A percentile compares a stretch with the other conserved stretches of the same genome.
Evolutionary conservation across 805 yeast species (phyloP).

Genomic region (Torulaspora maleeae): DNA sequence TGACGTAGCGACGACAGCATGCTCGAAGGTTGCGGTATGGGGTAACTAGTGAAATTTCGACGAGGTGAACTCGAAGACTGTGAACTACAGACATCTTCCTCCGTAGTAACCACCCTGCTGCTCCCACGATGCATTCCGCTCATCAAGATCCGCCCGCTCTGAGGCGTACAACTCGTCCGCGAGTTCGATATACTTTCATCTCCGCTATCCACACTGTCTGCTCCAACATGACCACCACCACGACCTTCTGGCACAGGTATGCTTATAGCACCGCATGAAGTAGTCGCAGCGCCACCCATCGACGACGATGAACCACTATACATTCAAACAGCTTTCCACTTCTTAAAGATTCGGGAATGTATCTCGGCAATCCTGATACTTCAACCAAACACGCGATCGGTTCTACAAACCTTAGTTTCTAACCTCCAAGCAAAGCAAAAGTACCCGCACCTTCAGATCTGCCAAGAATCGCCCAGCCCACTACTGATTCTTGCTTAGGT

Average conservation of each 20-base stretch:
- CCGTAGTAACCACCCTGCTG: slow-evolving; percentile 13
- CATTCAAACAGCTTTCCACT: not conserved
- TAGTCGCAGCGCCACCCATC: not conserved
- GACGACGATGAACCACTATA: slow-evolving; percentile 1
- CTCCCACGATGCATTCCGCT: not conserved
- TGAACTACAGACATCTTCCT: slow-evolving; percentile 22
- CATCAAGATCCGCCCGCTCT: not conserved
- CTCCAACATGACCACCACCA: not conserved
- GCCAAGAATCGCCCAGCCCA: not conserved
- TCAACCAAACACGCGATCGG: not conserved
- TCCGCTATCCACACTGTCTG: not conserved
- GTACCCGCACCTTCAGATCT: not conserved
- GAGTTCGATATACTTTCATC: slow-evolving; percentile 22
- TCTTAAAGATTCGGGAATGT: not conserved
- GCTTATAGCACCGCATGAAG: not conserved
- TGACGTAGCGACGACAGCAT: slow-evolving; percentile 8
- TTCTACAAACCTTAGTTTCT: not conserved
- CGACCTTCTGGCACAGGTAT: not conserved
- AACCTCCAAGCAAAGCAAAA: not conserved
- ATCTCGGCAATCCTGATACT: not conserved
- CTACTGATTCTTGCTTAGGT: not conserved
- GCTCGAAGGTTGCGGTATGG: slow-evolving; percentile 10
- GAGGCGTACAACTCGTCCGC: not conserved
- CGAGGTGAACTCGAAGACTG: slow-evolving; percentile 19
- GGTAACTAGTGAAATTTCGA: slow-evolving; percentile 1